Base-by-base conservation (phyloP, 768 basidiomycete genomes). In the Russula sp. region DNA sequence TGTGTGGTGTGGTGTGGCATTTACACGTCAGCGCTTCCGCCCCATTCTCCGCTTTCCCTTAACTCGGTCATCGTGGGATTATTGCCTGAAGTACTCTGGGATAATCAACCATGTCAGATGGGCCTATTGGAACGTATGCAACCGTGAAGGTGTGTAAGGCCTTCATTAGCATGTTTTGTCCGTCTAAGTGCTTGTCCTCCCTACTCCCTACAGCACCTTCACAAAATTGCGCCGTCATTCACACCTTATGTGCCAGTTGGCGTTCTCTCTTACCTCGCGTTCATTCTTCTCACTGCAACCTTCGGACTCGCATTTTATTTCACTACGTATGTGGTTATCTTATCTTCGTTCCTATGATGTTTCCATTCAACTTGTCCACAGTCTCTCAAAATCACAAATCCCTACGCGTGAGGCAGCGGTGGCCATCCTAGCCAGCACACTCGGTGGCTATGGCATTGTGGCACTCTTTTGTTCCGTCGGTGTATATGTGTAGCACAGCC, bases 251-350 rank as follows among this genome's bases (percentile, higher is more conserved):
- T 95, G 56, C 77, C 90, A n/a, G 82, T 85, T 34, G 71, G 74
- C 1, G 70, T 87, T 22, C 79, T 97, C 36, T 89, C 91, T 3
- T 84, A 80, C 70, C 75, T 94, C 67, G 88, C 93, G 9, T 81
- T 90, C 68, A 58, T 87, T 64, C 82, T 90, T 64, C 81, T 96
- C 47, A 70, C 82, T 1, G 75, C 83, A 18, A 93, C 93, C 1
- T 95, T 97, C 70, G 82, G 70, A n/a, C 83, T 95, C 45, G 82
- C 88, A 0, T 96, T 96, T 78, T 93, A 94, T 77, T 92, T 91
- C 74, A 87, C 93, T 63, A 96, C 85, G 86, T 90, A 70, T 63
- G 85, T 79, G 6, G 63, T 56, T 32, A 38, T 56, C 52, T 57
- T 47, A n/a, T 42, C 36, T 61, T 36, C 18, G 16, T 38, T 22